Base-by-base conservation (phyloP, 139 green algal genomes). In the Chlamydomonas sp. region DNA sequence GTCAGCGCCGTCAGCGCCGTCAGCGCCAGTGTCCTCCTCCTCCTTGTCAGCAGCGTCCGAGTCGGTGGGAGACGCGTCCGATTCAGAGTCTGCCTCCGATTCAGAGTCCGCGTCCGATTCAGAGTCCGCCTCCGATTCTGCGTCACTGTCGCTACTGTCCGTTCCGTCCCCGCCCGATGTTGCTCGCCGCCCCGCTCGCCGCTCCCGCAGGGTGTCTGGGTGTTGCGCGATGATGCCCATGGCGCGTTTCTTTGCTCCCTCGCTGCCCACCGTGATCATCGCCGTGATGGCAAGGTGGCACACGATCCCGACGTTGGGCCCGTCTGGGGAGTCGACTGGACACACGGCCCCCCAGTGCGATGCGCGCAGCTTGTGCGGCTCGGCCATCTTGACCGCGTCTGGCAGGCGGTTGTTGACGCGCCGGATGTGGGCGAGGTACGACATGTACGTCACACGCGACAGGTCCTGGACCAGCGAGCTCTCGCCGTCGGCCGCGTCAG, bases 271-370 rank as follows among this genome's bases (percentile, higher is more conserved):
- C 24, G 30, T 39, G 2, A 61, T 34, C 20, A 34, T 35, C 48
- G 47, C 66, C 33, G 29, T 99, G 2, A 98, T 84, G 22, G 94
- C 90, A 79, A 99, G 82, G 84, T 98, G 98, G 85, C 98, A 98
- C 39, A 67, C 43, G 24, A 73, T 28, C 6, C 58, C 58, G 26
- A 65, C n/a, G 5, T 48, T 73, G 3, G 29, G 34, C 3, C 91
- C 91, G 67, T 97, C 92, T 4, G 92, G 92, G 1, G 89, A 96
- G 65, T 88, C 80, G 0, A 80, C 75, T 22, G 84, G 84, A 72
- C 84, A 90, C n/a, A 89, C 76, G 68, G 83, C 82, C 10, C 83
- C 83, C 81, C 81, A 90, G n/a, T 86, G 78, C 1, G 70, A 29
- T 24, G 29, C 82, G 78, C 86, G 75, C 67, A 90, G 76, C 76